phyloP scores from a whole-genome alignment of 176 grass and related monocot genomes.

The Oropetium thomaeum region DNA sequence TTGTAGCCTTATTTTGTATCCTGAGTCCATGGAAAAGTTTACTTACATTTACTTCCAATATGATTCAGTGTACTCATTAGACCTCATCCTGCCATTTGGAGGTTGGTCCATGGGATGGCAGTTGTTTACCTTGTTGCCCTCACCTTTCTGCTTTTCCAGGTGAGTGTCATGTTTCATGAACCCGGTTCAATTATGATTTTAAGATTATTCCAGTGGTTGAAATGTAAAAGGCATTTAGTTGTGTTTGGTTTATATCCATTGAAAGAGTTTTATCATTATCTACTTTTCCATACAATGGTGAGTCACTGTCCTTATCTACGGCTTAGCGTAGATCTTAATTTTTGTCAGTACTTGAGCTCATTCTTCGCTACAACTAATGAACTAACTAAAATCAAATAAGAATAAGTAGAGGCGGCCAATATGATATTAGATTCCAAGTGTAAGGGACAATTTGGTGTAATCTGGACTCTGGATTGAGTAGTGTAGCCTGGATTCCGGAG shows the following conservation, averaged over 20 bases:
- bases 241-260: background rate
- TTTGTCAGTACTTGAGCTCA: too few species aligned
- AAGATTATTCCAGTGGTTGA: constrained; percentile 2
- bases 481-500: too few species aligned
- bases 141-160: constrained; percentile 99
- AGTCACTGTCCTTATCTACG: background rate
- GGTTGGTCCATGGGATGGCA: constrained; percentile 92
- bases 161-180: constrained; percentile 28
- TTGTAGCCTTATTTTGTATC: background rate
- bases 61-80: constrained; percentile 88
- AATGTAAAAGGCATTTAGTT: background rate
- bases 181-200: background rate
- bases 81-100: constrained; percentile 98
- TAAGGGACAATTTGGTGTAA: background rate
- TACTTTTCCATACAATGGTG: background rate
- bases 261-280: background rate
- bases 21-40: constrained; percentile 7
- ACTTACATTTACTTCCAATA: constrained; percentile 29
- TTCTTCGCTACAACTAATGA: too few species aligned
- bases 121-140: constrained; percentile 96
- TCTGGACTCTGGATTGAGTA: background rate
- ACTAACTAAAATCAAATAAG: too few species aligned
- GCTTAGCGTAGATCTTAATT: background rate
- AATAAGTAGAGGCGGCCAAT: background rate
- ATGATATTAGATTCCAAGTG: background rate